Evolutionary conservation across 805 yeast genomes (phyloP), one percentile per base, ranked within the genome.

Genomic region (Candida vartiovaarae): DNA sequence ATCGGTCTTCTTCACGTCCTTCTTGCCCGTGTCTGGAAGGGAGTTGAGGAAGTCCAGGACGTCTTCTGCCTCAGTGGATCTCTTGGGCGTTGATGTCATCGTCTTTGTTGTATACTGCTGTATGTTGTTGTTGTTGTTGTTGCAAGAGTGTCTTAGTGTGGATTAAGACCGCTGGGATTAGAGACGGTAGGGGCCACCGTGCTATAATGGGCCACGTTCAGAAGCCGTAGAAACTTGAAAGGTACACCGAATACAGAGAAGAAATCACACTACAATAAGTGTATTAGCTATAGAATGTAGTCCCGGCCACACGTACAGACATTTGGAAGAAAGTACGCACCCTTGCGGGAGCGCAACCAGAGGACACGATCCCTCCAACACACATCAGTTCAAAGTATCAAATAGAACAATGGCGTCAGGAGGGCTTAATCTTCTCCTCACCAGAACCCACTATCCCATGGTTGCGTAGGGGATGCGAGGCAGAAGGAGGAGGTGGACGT

Each of bases 31-130:
- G 27, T 82, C 88, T 3, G 95, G 93, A 39, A 88, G 72, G 1
- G 90, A 82, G 56, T 84, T 88, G 52, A 85, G 71, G 57, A 86
- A 86, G 50, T 84, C 91, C 43, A 85, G 70, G 5, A 85, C 91
- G 54, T 84, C 91, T 50, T 82, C 85, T 25, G 81, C 80, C 46
- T 80, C 82, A 20, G 71, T 68, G 4, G 71, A 54, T 44, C 64
- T 67, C 51, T 56, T 57, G 32, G 60, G 59, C 3, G 55, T 52
- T 2, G 49, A 34, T 4, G 54, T 38, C 56, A 51, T 55, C 9
- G 25, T 44, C 35, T 20, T 31, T 6, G 10, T 11, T 28, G 23
- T 10, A 36, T 15, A 28, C 30, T 28, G 30, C 9, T 35, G 15
- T 35, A 24, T 8, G 8, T 7, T 35, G n/a, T 35, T 34, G 25